Evolutionary conservation across 257 asterid species (phyloP).

Genomic region (Buddleja alternifolia): DNA sequence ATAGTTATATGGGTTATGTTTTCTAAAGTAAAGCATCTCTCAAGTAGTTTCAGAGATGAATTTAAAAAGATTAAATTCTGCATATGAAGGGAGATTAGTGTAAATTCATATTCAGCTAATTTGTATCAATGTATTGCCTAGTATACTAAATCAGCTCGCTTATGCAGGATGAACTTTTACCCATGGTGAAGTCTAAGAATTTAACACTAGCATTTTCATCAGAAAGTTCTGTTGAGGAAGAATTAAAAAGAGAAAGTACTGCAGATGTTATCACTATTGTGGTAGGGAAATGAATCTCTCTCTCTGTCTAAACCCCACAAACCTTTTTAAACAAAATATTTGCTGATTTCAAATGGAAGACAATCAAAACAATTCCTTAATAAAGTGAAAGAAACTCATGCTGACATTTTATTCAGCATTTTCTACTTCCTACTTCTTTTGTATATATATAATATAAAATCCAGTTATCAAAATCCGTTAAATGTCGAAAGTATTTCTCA

Average conservation of each 20-base stretch:
- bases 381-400: neutral
- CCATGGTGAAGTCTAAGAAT: constrained; percentile 74
- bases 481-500: constrained; percentile 3
- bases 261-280: constrained; percentile 94
- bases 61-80: too few relatives aligned
- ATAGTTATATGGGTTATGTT: too few relatives aligned
- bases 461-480: neutral
- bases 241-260: constrained; percentile 95
- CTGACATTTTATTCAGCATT: neutral
- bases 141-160: constrained; percentile 35
- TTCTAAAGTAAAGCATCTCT: too few relatives aligned
- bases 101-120: too few relatives aligned
- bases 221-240: constrained; percentile 97
- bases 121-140: too few relatives aligned
- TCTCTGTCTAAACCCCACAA: neutral
- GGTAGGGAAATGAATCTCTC: constrained; percentile 49
- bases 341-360: constrained; percentile 3
- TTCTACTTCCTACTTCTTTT: neutral
- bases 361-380: constrained; percentile 2
- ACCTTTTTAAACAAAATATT: neutral
- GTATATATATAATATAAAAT: neutral
- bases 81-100: too few relatives aligned
- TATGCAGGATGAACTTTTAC: constrained; percentile 86
- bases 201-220: constrained; percentile 88
- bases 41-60: too few relatives aligned